Evolutionary conservation across 129 eudicot genomes (phyloP), one percentile per base, ranked within the genome.

Genomic region (Flaveria trinervia): DNA sequence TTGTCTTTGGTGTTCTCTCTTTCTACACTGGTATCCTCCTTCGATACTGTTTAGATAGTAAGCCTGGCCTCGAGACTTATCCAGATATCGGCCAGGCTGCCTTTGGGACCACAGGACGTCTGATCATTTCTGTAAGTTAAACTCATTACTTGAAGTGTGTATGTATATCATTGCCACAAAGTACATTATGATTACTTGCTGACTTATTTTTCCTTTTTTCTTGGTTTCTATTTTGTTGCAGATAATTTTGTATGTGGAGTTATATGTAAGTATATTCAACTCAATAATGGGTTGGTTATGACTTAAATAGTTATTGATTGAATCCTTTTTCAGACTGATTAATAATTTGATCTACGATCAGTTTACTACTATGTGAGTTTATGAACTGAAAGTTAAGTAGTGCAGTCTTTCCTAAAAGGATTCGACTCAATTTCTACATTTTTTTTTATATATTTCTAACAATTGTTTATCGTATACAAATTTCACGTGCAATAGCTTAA

Each of bases 61-160:
- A 89, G 72, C 98, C 98, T 22, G 98, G 96, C 49, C 89, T 93
- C 13, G 92, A 90, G 77, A 93, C 98, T 54, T 93, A 93, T 75
- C 98, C 98, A 15, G 97, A 93, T 72, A 88, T 93, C 66, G 98
- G 98, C 56, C 98, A 93, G 67, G 98, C 98, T 71, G 97, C 98
- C 23, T 90, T 93, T 71, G 98, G 98, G 65, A 85, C 87, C 36
- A 22, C 25, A 1, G 98, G 98, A 12, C 92, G 98, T 56, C 3
- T 88, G 45, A 76, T 73, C 46, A 87, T 93, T 50, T 90, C 97
- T 6, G 98, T 93, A 87, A 70, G 97, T 86, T 44, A 15, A 65
- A 51, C 51, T 66, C 51, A 30, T 41, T 9, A 17, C n/a, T 15
- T 52, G 8, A 52, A n/a, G 59, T n/a, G 6, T 52, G 22, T 52